Evolutionary conservation across 306 rosid genomes (phyloP), one percentile per base, ranked within the genome.

Genomic region (Begonia loranthoides): DNA sequence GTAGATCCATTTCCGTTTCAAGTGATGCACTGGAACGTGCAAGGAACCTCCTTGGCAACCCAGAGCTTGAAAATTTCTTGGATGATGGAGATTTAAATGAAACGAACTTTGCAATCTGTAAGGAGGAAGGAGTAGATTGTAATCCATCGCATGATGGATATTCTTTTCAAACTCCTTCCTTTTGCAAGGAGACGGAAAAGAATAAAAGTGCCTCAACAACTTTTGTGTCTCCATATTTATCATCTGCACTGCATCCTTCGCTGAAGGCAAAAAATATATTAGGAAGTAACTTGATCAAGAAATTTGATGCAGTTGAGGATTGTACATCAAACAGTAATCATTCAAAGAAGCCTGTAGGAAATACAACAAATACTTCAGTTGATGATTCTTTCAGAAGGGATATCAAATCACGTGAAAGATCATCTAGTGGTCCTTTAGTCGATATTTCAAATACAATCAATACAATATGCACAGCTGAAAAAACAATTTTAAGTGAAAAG

Each of bases 1-100:
- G 94, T 62, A 85, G 84, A 72, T 85, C 95, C 38, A 49, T 89
- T 65, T 89, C 93, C 41, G 66, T 89, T 62, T 84, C 95, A 6
- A 68, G 67, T 51, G 79, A 74, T 54, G 97, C 97, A 12, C 56
- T 89, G 21, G 71, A 74, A 47, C 97, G 87, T 41, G 97, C 97
- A 28, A 74, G 76, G 71, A 73, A 67, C 64, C 90, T 89, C 72
- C 97, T 89, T 55, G 87, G 94, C 59, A 90, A 89, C 33, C 83
- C 95, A 16, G 97, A 85, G 45, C 64, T 85, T 45, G 95, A 87
- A 24, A 69, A 60, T 61, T 73, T 85, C 56, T 71, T 79, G 45
- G 62, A 70, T 49, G 89, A 68, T 58, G 73, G 59, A 56, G 78
- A 73, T 50, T 45, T 50, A n/a, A 63, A 17, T 12, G 62, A 64